Percentiles rank a stretch among this genome's conserved stretches.
These are phyloP conservation scores for Syzygium malaccense DNA, from an alignment of 441 rosid species.

Conservation along the genomic window DNA sequence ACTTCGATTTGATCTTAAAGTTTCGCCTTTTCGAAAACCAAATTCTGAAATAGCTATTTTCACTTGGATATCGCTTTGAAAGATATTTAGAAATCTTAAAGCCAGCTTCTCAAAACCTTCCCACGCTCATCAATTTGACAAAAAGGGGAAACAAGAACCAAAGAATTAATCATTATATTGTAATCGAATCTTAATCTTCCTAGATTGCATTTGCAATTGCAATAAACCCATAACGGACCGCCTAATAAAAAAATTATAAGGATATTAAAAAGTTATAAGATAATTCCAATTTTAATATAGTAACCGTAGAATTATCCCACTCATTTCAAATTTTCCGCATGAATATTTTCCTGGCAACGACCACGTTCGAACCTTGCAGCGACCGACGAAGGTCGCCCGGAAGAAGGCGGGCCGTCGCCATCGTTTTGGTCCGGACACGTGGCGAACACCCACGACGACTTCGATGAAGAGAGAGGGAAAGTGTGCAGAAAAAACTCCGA, in stretches of 20 bases:
- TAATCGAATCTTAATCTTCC: neutral
- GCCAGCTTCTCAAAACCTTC: neutral
- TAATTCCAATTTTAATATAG: neutral
- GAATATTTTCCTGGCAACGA: neutral
- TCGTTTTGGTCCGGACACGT: slow-evolving; percentile 18
- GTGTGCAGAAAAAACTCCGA: slow-evolving; percentile 15
- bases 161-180: neutral
- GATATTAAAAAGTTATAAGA: neutral
- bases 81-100: neutral
- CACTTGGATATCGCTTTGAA: neutral
- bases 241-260: neutral
- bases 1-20: neutral
- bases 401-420: slow-evolving; percentile 14
- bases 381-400: slow-evolving; percentile 1
- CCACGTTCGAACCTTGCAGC: neutral
- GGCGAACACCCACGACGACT: slow-evolving; percentile 12
- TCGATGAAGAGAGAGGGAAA: neutral
- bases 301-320: neutral
- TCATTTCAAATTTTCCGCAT: neutral
- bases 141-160: neutral
- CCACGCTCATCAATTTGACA: neutral
- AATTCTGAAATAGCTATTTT: neutral
- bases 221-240: neutral
- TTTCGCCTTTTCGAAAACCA: neutral
- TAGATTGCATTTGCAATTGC: neutral